Evolutionary conservation across 345 rosid species (phyloP).

Genomic region (Diplotaxis tenuifolia): DNA sequence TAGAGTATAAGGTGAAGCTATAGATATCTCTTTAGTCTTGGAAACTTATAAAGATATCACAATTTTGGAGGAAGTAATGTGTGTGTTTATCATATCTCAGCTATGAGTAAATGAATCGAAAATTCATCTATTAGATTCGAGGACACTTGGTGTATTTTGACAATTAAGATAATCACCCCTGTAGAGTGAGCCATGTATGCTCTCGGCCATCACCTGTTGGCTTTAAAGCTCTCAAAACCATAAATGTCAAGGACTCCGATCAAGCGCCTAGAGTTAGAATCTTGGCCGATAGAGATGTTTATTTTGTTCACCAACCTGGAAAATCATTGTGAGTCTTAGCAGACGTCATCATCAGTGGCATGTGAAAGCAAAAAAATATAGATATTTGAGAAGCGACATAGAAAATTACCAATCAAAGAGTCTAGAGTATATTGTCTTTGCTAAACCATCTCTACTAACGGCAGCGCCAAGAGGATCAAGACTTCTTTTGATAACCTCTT

Average conservation of each 20-base stretch:
- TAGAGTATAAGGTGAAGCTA: slow-evolving; percentile 6
- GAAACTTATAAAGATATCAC: not conserved
- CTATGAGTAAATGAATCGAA: not conserved
- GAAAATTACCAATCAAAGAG: slow-evolving; percentile 75
- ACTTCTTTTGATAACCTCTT: slow-evolving; percentile 79
- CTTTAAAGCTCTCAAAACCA: slow-evolving; percentile 88
- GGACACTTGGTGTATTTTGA: not conserved
- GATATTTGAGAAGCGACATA: slow-evolving; percentile 8
- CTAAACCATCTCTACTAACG: slow-evolving; percentile 84
- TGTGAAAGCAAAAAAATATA: not conserved
- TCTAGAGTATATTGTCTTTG: slow-evolving; percentile 82
- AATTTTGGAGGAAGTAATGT: not conserved
- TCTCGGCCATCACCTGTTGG: slow-evolving; percentile 61
- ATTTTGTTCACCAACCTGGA: slow-evolving; percentile 85
- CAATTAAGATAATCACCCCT: not conserved
- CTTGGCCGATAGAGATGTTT: slow-evolving; percentile 72
- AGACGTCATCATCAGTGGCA: not conserved
- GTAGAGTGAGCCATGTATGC: not conserved
- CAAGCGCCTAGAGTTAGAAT: slow-evolving; percentile 57
- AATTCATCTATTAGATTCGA: not conserved
- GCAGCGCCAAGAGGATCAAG: slow-evolving; percentile 74
- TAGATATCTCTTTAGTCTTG: not conserved
- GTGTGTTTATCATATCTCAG: slow-evolving; percentile 4
- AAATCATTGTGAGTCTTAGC: slow-evolving; percentile 21
- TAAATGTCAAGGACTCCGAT: slow-evolving; percentile 91